Evolutionary conservation across 805 yeast genomes (phyloP).

Genomic region (Suhomyces tanzawaensis): DNA sequence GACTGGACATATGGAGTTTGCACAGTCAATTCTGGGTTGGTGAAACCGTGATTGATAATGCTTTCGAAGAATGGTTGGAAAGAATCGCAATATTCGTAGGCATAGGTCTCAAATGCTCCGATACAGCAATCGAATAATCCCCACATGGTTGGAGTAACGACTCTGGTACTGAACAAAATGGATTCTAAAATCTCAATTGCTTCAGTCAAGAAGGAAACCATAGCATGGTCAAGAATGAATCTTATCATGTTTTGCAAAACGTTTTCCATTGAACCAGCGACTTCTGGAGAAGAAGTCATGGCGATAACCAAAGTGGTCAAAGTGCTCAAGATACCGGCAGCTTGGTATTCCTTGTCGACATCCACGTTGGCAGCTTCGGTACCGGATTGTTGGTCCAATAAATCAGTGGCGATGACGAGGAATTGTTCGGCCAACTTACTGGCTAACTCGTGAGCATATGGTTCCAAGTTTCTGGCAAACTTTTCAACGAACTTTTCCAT

Average conservation of each 20-base stretch:
- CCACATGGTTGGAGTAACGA: constrained; percentile 54
- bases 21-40: constrained; percentile 30
- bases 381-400: constrained; percentile 26
- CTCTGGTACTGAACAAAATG: constrained; percentile 50
- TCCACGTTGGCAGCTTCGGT: constrained; percentile 17
- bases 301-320: constrained; percentile 43
- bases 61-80: constrained; percentile 58
- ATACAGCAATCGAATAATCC: constrained; percentile 46
- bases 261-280: constrained; percentile 32
- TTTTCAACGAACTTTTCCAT: constrained; percentile 47
- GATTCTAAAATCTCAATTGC: constrained; percentile 51
- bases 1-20: constrained; percentile 40
- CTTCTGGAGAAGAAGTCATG: constrained; percentile 40
- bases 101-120: constrained; percentile 57
- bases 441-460: constrained; percentile 66
- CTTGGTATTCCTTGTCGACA: constrained; percentile 43
- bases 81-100: constrained; percentile 55
- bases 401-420: constrained; percentile 63
- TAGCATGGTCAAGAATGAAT: constrained; percentile 38
- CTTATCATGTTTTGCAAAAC: constrained; percentile 33
- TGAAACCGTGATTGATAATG: constrained; percentile 51
- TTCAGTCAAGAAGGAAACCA: constrained; percentile 37
- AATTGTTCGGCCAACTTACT: constrained; percentile 69
- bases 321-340: constrained; percentile 41
- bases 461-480: constrained; percentile 47